Base-by-base conservation (phyloP, 257 asterid genomes). In the Fraxinus excelsior region DNA sequence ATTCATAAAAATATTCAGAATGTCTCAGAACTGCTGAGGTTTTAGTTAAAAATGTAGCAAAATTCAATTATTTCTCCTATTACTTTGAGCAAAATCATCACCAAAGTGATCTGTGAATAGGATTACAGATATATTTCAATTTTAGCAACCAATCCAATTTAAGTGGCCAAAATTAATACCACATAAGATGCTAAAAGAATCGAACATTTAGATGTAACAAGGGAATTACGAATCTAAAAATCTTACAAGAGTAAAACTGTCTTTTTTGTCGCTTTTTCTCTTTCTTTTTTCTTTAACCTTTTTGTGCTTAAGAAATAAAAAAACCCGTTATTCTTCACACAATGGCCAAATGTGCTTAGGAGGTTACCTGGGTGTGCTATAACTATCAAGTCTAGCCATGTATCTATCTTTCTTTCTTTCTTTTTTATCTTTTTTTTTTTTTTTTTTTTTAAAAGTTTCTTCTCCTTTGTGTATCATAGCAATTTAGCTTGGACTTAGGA, bases 401-500 rank as follows among this genome's bases (percentile, higher is more conserved):
- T 11, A 6, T 68, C 46, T 29, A 71, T 77, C 74, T 62, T 72
- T 67, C 2, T 28, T 28, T 56, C 5, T 34, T 67, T 49, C 16
- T 21, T 68, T 71, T 34, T 58, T 49, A 11, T 1, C 1, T 26
- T 26, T 26, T 26, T 26, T 26, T 26, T 26, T 26, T 9, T 68
- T 67, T 29, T 74, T 77, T 76, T 67, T 4, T 49, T 72, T 67
- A 16, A 4, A 75, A 70, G 26, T 42, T 71, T 72, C 64, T 35
- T 72, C 75, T 73, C 72, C 76, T 81, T 23, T 40, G 65, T 34
- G 11, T 23, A 35, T 74, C 25, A 38, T 62, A 18, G 68, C 34
- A 53, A 72, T 67, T 76, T 42, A 71, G 68, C 68, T 80, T 83
- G 44, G 58, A 80, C 79, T 74, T 72, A 49, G 31, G 28, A 18